A percentile compares a stretch with the other conserved stretches of the same genome.
Evolutionary conservation across 73 alveolate species (phyloP).

Genomic region (Paramecium biaurelia): DNA sequence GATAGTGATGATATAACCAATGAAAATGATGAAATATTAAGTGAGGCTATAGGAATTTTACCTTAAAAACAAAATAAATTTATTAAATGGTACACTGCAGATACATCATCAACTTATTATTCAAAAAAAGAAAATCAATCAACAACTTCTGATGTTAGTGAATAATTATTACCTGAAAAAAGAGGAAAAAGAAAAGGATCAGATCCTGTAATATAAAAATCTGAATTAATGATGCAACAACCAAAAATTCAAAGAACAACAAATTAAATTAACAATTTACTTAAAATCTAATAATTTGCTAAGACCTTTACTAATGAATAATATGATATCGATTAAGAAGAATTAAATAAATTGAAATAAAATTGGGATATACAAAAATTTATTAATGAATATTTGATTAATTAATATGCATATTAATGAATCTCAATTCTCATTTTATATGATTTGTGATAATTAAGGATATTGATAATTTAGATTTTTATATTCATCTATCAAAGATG

Average conservation of each 20-base stretch:
- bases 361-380: background rate
- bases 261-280: background rate
- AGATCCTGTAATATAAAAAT: background rate
- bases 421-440: background rate
- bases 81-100: background rate
- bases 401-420: background rate
- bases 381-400: constrained; percentile 3
- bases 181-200: constrained; percentile 6
- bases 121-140: background rate
- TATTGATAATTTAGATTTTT: background rate
- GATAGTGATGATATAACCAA: background rate
- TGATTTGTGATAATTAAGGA: background rate
- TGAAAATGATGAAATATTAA: background rate
- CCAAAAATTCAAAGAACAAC: background rate
- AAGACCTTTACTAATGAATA: background rate
- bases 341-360: background rate
- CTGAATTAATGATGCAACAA: background rate
- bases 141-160: background rate
- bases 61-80: background rate
- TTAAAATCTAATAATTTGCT: background rate
- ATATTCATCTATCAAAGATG: background rate
- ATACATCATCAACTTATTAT: constrained; percentile 7
- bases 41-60: background rate
- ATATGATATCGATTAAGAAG: background rate
- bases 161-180: background rate